Base-by-base conservation (phyloP, 805 yeast genomes). In the Pichia eremophila region DNA sequence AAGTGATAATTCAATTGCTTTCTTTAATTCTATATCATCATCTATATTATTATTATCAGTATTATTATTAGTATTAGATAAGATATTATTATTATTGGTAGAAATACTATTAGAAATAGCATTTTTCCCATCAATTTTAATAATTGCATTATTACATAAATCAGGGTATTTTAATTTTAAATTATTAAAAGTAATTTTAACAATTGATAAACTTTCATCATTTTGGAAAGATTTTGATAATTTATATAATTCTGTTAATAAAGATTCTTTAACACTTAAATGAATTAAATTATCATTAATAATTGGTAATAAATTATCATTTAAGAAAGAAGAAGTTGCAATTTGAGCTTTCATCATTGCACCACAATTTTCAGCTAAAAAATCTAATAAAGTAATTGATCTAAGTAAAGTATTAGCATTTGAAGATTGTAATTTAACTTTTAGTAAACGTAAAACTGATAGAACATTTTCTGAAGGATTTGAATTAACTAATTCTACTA, bases 11-110 rank as follows among this genome's bases (percentile, higher is more conserved):
- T 80, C 84, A 51, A 90, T 71, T 0, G 85, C 96, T 52, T 81
- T 74, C 56, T 80, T 82, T 42, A 91, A 67, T 53, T 88, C 95
- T 45, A 81, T 85, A 43, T 93, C 96, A 54, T 91, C 97, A 25
- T 56, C 56, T 5, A 17, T 25, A 32, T 42, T 34, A 18, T 46
- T 11, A 32, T 42, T 34, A 18, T 46, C 8, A 19, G 38, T 29
- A 39, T 43, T 54, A 10, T 29, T 44, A 15, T 28, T 35, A 36
- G 39, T 29, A 29, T 29, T 29, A 29, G 10, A n/a, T n/a, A n/a
- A n/a, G n/a, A n/a, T n/a, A n/a, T n/a, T n/a, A n/a, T n/a, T n/a
- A n/a, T n/a, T n/a, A n/a, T n/a, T n/a, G 4, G 22, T 29, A 10
- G 12, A 4, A 10, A 6, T 29, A 10, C 6, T 10, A 10, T 4